Percentiles rank a stretch among this genome's conserved stretches.
Conservation (phyloP, 768 basidiomycete genomes). For the Inosperma sp. region DNA sequence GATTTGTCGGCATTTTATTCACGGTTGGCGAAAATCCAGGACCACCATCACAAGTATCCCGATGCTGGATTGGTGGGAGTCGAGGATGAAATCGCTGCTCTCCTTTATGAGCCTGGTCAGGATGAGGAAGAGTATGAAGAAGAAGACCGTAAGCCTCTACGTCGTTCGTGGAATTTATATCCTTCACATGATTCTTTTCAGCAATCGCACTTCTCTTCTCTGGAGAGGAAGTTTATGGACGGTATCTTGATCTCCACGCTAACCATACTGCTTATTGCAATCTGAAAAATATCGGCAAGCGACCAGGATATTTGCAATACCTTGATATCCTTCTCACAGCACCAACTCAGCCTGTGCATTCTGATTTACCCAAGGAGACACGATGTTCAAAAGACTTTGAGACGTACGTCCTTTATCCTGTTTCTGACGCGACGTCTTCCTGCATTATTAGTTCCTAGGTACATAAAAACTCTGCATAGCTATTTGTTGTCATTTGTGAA, state of each 20-base stretch:
- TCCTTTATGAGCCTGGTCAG: constrained; percentile 73
- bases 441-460: constrained; percentile 42
- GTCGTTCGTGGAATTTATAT: constrained; percentile 7
- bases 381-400: constrained; percentile 75
- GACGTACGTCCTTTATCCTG: constrained; percentile 42
- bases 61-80: constrained; percentile 78
- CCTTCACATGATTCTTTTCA: constrained; percentile 27
- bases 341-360: constrained; percentile 56
- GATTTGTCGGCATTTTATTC: constrained; percentile 93
- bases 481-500: constrained; percentile 87
- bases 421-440: neutral
- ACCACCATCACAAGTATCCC: constrained; percentile 95
- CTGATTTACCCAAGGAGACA: constrained; percentile 63
- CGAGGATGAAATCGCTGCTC: constrained; percentile 75
- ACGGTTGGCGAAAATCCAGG: constrained; percentile 93
- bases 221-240: constrained; percentile 93
- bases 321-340: constrained; percentile 77
- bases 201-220: constrained; percentile 86
- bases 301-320: constrained; percentile 89
- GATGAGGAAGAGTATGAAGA: constrained; percentile 65
- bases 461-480: constrained; percentile 74
- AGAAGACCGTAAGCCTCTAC: constrained; percentile 71
- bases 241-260: constrained; percentile 89
- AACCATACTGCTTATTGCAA: constrained; percentile 89
- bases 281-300: constrained; percentile 76